Conservation (phyloP, 495 filamentous ascomycete genomes). For the Trichoderma reesei region DNA sequence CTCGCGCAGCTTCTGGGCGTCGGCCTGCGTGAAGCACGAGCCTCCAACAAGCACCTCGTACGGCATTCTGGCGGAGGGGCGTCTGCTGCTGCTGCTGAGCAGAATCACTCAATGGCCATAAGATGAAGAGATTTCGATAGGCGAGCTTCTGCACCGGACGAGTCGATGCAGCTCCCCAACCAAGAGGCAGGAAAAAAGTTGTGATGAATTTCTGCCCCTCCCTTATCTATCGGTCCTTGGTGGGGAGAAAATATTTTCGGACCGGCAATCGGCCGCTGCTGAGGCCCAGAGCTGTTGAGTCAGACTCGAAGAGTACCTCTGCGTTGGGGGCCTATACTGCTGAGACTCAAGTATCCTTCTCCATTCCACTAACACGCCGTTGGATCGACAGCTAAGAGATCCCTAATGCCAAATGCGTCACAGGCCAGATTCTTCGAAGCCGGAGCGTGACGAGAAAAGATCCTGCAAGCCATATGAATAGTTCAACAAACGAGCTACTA, state of each 20-base stretch:
- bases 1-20: constrained; percentile 39
- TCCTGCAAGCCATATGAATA: too few species aligned
- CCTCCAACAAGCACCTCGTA: constrained; percentile 30
- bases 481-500: too few species aligned
- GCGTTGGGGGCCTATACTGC: not conserved
- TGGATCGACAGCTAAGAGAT: not conserved
- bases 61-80: not conserved
- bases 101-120: constrained; percentile 1
- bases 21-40: constrained; percentile 40
- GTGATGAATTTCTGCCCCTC: constrained; percentile 5
- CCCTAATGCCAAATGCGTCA: not conserved
- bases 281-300: not conserved
- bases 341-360: not conserved
- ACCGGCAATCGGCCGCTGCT: constrained; percentile 4
- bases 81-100: not conserved
- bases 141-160: not conserved
- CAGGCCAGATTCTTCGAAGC: not conserved
- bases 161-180: not conserved
- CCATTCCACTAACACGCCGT: not conserved
- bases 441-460: not conserved
- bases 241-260: constrained; percentile 7
- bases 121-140: not conserved
- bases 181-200: not conserved
- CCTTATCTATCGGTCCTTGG: not conserved
- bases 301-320: not conserved